These are phyloP conservation scores for Tephrocybe rancida DNA, from an alignment of 768 basidiomycete genomes.

Conservation along the genomic window DNA sequence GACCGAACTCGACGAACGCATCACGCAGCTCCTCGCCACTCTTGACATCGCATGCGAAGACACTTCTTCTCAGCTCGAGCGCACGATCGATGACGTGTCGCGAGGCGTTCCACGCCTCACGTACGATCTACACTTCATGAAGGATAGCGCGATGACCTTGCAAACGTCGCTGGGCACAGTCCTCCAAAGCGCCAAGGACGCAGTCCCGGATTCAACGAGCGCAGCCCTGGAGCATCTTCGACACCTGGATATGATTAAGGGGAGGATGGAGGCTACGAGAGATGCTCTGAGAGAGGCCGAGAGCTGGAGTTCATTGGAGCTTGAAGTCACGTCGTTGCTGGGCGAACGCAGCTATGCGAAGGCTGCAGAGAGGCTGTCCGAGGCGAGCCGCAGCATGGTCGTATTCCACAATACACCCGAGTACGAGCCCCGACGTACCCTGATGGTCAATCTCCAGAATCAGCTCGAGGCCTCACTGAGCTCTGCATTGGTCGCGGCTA, in stretches of 20 bases:
- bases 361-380: constrained; percentile 89
- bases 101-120: constrained; percentile 87
- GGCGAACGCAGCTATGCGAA: constrained; percentile 79
- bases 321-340: constrained; percentile 88
- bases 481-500: constrained; percentile 86
- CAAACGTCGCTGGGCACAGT: constrained; percentile 67
- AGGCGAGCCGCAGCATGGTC: constrained; percentile 87
- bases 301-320: constrained; percentile 94
- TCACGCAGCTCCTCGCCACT: constrained; percentile 74
- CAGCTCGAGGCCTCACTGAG: constrained; percentile 92
- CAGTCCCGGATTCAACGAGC: constrained; percentile 59
- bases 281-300: constrained; percentile 94
- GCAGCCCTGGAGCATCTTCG: constrained; percentile 76
- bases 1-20: constrained; percentile 66
- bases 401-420: constrained; percentile 93
- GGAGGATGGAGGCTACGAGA: constrained; percentile 84
- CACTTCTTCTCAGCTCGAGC: constrained; percentile 84
- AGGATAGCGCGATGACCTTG: constrained; percentile 83
- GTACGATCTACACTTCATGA: constrained; percentile 97
- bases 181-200: constrained; percentile 52
- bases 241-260: constrained; percentile 80
- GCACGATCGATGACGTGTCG: constrained; percentile 90
- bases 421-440: constrained; percentile 80
- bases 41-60: constrained; percentile 89
- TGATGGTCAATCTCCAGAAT: constrained; percentile 94